These are phyloP conservation scores for Aspergillus puulaauensis DNA, from an alignment of 2,329 filamentous ascomycete species.

Conservation along the genomic window DNA sequence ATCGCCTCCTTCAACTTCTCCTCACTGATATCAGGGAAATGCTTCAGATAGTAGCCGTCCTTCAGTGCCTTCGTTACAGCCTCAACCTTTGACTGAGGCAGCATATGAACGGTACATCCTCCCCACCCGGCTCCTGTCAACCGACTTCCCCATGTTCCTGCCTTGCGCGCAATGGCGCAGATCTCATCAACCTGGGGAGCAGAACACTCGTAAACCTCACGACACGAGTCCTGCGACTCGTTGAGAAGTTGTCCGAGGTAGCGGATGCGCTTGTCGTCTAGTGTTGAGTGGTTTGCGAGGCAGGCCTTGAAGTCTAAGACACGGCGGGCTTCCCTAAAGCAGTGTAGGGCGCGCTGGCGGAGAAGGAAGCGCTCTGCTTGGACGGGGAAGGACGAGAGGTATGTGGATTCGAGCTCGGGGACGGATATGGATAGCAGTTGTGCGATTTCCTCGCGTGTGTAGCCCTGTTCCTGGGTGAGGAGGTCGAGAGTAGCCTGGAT, in stretches of 20 bases:
- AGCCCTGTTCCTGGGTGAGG: conserved; percentile 77
- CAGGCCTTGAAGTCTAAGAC: conserved; percentile 81
- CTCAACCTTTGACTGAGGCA: conserved; percentile 78
- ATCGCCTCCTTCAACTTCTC: conserved; percentile 78
- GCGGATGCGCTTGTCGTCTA: conserved; percentile 65
- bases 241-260: conserved; percentile 83
- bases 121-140: conserved; percentile 96
- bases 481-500: conserved; percentile 68
- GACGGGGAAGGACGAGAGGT: conserved; percentile 85
- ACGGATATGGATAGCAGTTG: conserved; percentile 67
- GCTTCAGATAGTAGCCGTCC: conserved; percentile 77
- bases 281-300: conserved; percentile 57
- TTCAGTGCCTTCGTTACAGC: conserved; percentile 75
- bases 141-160: conserved; percentile 80
- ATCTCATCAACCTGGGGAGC: conserved; percentile 90
- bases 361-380: conserved; percentile 85
- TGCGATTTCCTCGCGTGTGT: conserved; percentile 83
- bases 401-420: conserved; percentile 70
- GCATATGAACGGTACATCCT: conserved; percentile 90
- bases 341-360: conserved; percentile 82
- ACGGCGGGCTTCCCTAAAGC: conserved; percentile 83
- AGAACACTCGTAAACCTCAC: conserved; percentile 85
- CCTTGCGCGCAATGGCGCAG: conserved; percentile 72
- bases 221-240: conserved; percentile 82
- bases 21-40: conserved; percentile 64